These are phyloP conservation scores for Apophysomyces sp. DNA, from an alignment of 371 early-diverging fungal species.

Conservation along the genomic window DNA sequence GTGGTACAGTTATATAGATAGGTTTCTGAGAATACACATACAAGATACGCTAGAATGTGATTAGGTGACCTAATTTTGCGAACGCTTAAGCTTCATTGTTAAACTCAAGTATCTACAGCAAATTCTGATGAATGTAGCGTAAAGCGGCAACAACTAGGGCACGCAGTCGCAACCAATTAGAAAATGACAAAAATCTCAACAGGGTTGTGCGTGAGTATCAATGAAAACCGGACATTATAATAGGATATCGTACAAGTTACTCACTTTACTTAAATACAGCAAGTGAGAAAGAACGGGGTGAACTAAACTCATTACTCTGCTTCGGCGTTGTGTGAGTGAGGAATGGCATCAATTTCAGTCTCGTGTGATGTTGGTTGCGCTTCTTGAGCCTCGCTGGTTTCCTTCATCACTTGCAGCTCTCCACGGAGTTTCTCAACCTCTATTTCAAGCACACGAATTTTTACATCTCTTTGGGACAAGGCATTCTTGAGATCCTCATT, in stretches of 20 bases:
- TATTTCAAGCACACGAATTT: slow-evolving; percentile 81
- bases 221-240: no score
- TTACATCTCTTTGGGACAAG: slow-evolving; percentile 71
- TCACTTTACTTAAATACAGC: neutral
- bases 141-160: no score
- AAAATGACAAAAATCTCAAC: no score
- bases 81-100: no score
- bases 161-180: no score
- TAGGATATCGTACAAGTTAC: neutral
- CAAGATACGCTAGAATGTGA: no score
- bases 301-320: neutral
- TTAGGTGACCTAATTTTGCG: no score
- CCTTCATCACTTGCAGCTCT: neutral
- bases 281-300: neutral
- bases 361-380: neutral
- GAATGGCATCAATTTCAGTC: neutral
- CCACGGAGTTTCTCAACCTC: slow-evolving; percentile 53
- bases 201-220: no score
- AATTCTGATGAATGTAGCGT: no score
- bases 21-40: no score
- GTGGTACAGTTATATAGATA: no score
- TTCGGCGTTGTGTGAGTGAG: neutral
- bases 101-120: no score
- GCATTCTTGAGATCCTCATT: slow-evolving; percentile 83
- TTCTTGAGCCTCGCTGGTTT: neutral